Evolutionary conservation across 179 eudicot species (phyloP), one percentile per base, ranked within the genome.

Genomic region (Patellifolia procumbens): DNA sequence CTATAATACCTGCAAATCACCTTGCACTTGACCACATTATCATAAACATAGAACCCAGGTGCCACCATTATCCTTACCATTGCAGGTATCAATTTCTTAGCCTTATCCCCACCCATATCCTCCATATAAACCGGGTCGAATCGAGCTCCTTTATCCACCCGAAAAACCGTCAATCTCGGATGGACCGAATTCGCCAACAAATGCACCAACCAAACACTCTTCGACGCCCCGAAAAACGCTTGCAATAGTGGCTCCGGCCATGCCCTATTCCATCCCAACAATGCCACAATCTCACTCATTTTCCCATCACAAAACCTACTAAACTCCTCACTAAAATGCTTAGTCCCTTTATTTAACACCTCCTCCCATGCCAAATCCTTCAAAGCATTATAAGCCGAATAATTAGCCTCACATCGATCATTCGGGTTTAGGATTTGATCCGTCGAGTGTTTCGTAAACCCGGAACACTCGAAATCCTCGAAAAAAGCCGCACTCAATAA

Each of bases 21-120:
- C 87, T 93, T 95, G 79, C 99, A 93, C 90, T 95, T 95, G 68
- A 95, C 91, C 80, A 95, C 97, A 86, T 85, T 93, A 58, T 89
- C 91, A 68, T 85, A 88, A 1, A 95, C 93, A 86, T 93, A 95
- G 68, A 93, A 95, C 79, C 99, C 99, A 0, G 99, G 99, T 31
- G 90, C 76, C 0, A 93, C 96, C 99, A 93, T 93, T 82, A 95
- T 86, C 83, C 97, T 79, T 31, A 95, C 96, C 85, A 61, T 53
- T 7, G 81, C 65, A 1, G 97, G 94, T 7, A 87, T 87, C 80
- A 89, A 72, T 60, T 76, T 86, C 77, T 73, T 78, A 8, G 87
- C 88, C 80, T 76, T 83, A 45, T 88, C 86, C 1, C 86, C 92
- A 1, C 89, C 91, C 90, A 86, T 83, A 56, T 93, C 98, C 74